Conservation (phyloP, 2,329 filamentous ascomycete genomes). For the Talaromyces islandicus region DNA sequence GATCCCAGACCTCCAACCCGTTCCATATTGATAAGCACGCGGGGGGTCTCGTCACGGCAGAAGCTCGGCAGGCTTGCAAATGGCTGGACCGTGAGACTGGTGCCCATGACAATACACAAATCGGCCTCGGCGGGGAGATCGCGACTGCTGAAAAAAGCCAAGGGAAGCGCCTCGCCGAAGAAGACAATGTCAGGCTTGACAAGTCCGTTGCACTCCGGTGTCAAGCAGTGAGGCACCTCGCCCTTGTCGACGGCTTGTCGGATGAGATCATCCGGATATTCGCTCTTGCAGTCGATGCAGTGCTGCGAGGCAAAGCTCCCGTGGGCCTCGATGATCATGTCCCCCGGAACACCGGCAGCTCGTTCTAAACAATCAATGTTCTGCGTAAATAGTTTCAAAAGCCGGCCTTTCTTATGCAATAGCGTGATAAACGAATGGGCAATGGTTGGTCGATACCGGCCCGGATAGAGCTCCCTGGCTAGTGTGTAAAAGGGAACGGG, state of each 20-base stretch:
- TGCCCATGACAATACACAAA: conserved; percentile 79
- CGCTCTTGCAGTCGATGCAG: conserved; percentile 78
- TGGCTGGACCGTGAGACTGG: conserved; percentile 79
- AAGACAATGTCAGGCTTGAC: conserved; percentile 96
- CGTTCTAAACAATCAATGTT: conserved; percentile 97
- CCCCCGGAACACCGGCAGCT: conserved; percentile 71
- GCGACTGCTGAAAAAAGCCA: conserved; percentile 57
- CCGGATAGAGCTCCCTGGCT: conserved; percentile 86
- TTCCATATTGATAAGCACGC: conserved; percentile 84
- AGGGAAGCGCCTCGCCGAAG: conserved; percentile 72
- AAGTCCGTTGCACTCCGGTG: conserved; percentile 61
- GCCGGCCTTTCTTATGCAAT: conserved; percentile 68
- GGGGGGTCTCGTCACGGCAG: conserved; percentile 57
- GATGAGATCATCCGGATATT: conserved; percentile 72
- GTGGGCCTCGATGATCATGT: conserved; percentile 86
- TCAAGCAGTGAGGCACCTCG: conserved; percentile 63
- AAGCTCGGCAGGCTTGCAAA: conserved; percentile 75
- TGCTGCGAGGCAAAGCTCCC: conserved; percentile 88
- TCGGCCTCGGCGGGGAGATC: conserved; percentile 59
- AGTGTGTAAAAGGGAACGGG: conserved; percentile 89
- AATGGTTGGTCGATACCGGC: conserved; percentile 79
- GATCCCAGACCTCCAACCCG: conserved; percentile 71
- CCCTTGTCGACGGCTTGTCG: conserved; percentile 59
- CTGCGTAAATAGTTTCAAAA: conserved; percentile 88
- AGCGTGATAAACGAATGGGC: conserved; percentile 84